These are phyloP conservation scores for Lipomyces starkeyi DNA, from an alignment of 805 yeast genomes.

Conservation along the genomic window DNA sequence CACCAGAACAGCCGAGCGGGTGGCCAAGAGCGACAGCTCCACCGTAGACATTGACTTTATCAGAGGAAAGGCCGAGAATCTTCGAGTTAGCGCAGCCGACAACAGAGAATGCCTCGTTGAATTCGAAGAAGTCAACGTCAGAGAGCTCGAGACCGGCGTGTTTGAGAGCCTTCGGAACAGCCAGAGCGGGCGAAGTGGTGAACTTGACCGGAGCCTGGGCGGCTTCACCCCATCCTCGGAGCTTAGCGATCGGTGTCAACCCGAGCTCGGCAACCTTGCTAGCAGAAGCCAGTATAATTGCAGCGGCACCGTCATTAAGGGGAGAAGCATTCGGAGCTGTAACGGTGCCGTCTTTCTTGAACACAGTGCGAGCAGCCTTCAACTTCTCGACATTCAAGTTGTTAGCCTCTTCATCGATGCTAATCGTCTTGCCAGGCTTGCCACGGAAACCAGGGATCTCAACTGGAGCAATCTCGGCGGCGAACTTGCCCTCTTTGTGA, in stretches of 20 bases:
- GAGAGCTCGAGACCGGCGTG: constrained; percentile 71
- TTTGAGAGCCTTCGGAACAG: constrained; percentile 94
- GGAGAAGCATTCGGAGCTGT: constrained; percentile 98
- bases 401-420: constrained; percentile 80
- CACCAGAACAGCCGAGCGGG: constrained; percentile 96
- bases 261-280: constrained; percentile 82
- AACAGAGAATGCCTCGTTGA: constrained; percentile 97
- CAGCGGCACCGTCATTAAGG: constrained; percentile 98
- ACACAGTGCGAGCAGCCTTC: constrained; percentile 87
- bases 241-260: constrained; percentile 85
- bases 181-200: constrained; percentile 94
- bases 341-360: constrained; percentile 94
- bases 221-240: constrained; percentile 97
- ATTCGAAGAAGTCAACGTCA: constrained; percentile 88
- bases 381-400: constrained; percentile 80
- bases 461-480: constrained; percentile 81
- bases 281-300: constrained; percentile 85
- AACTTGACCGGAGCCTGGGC: constrained; percentile 94
- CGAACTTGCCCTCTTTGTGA: constrained; percentile 78
- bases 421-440: constrained; percentile 63
- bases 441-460: constrained; percentile 87
- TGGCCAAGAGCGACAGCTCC: constrained; percentile 98
- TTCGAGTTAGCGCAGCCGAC: constrained; percentile 91
- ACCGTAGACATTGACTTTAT: constrained; percentile 87
- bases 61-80: constrained; percentile 53